Base-by-base conservation (phyloP, 371 early-diverging fungal species). In the Chytridiales sp. region DNA sequence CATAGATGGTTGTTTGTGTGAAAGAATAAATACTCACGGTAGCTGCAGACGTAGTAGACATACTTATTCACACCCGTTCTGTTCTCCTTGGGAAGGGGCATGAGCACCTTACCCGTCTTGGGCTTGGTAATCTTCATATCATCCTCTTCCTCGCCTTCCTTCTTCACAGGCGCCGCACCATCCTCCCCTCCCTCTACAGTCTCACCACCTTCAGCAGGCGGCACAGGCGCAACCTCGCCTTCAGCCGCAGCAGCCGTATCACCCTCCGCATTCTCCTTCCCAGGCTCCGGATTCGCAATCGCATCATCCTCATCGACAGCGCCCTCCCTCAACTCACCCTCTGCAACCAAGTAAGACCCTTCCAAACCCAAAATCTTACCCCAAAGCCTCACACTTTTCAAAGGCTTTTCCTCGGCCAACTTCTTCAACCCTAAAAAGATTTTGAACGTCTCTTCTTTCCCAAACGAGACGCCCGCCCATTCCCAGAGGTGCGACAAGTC, bases 391-490 rank as follows among this genome's bases (percentile, higher is more conserved):
- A 75, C 75, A 9, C 78, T 76, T 32, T 74, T 72, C 40, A 83
- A 70, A 19, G 70, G 69, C 56, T 80, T 80, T 8, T 65, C 68
- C 17, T 58, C 52, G 15, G 68, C 68, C 0, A 83, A 69, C 30
- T 68, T 61, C 34, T 72, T 59, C 46, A 83, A 61, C 5, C 76
- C 64, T 38, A 79, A 74, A 30, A 72, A 67, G 17, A 82, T 61
- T 21, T 65, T 46, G 47, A 76, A 75, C 1, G 76, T 80, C 30
- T 82, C 78, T 36, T 75, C 74, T 38, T 61, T 46, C 1, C 76
- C 76, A 44, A 80, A 68, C 0, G 76, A 69, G 21, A 78, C 77
- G 6, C 82, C 82, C 5, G 80, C 79, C 82, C 80, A 80, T 59
- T 82, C 79, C 72, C 79, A 82, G 13, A 81, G 61, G 30, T 69